Evolutionary conservation across 2,329 filamentous ascomycete genomes (phyloP).

Genomic region (Dactylella cylindrospora): DNA sequence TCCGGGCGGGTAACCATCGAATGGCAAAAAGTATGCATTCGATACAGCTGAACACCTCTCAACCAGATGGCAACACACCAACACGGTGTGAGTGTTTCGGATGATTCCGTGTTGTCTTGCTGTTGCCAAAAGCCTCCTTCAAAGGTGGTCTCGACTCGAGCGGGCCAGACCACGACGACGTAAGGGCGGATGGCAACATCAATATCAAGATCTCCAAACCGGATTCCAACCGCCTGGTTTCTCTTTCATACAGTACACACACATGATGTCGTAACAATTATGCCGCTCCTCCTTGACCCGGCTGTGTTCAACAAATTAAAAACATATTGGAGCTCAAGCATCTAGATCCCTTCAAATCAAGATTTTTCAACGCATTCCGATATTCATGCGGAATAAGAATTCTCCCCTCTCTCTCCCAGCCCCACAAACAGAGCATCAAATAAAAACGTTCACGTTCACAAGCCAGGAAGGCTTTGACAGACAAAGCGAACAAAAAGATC

Average conservation of each 20-base stretch:
- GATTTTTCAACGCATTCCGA: constrained; percentile 28
- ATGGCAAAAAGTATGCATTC: constrained; percentile 15
- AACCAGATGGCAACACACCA: not conserved
- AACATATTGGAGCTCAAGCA: too few species aligned
- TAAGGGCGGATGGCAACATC: constrained; percentile 38
- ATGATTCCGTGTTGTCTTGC: constrained; percentile 22
- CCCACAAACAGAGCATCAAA: too few species aligned
- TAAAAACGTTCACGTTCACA: too few species aligned
- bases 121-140: constrained; percentile 5
- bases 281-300: too few species aligned
- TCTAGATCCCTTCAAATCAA: too few species aligned
- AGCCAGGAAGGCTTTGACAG: too few species aligned
- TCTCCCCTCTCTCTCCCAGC: not conserved
- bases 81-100: not conserved
- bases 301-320: too few species aligned
- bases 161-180: constrained; percentile 7
- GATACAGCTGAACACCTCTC: constrained; percentile 9
- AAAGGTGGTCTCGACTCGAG: constrained; percentile 16
- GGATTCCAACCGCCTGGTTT: constrained; percentile 16
- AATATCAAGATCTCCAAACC: constrained; percentile 24
- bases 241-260: too few species aligned
- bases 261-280: too few species aligned
- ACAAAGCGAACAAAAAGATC: too few species aligned
- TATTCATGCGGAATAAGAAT: not conserved
- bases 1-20: constrained; percentile 42